These are phyloP conservation scores for Citrus maxima DNA, from an alignment of 345 rosid species.

Conservation along the genomic window DNA sequence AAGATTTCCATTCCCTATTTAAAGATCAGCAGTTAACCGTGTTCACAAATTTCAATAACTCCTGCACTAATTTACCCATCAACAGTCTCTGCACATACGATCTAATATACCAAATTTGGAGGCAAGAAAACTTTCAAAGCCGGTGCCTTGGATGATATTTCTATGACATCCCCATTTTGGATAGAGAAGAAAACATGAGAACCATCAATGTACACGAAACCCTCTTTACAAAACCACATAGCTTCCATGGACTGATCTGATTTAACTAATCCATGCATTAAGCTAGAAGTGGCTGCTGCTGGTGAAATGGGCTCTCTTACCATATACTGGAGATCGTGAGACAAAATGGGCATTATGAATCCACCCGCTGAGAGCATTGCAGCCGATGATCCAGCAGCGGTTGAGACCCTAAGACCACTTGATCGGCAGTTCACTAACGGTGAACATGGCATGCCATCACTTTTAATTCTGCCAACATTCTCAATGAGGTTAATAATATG, in stretches of 20 bases:
- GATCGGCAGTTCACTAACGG: constrained; percentile 68
- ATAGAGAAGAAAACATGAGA: constrained; percentile 49
- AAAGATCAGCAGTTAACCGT: not conserved
- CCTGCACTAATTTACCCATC: not conserved
- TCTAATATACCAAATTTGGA: constrained; percentile 19
- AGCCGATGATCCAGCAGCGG: constrained; percentile 87
- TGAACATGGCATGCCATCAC: constrained; percentile 32
- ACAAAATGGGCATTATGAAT: constrained; percentile 63
- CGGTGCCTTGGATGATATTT: constrained; percentile 66
- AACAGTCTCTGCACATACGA: not conserved
- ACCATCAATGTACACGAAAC: constrained; percentile 73
- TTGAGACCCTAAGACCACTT: constrained; percentile 87
- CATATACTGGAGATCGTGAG: constrained; percentile 74
- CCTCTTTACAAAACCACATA: constrained; percentile 63
- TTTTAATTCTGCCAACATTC: constrained; percentile 46
- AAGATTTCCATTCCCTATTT: not conserved
- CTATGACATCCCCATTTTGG: constrained; percentile 53
- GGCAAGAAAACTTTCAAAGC: constrained; percentile 66
- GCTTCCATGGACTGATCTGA: constrained; percentile 50
- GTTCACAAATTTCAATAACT: not conserved
- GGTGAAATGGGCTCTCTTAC: constrained; percentile 86
- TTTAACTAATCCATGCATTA: constrained; percentile 66
- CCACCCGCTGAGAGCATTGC: constrained; percentile 97
- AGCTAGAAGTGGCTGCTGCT: constrained; percentile 27
- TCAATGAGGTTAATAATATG: not conserved